Base-by-base conservation (phyloP, 2,329 filamentous ascomycete species). In the Aspergillus tubingensis region DNA sequence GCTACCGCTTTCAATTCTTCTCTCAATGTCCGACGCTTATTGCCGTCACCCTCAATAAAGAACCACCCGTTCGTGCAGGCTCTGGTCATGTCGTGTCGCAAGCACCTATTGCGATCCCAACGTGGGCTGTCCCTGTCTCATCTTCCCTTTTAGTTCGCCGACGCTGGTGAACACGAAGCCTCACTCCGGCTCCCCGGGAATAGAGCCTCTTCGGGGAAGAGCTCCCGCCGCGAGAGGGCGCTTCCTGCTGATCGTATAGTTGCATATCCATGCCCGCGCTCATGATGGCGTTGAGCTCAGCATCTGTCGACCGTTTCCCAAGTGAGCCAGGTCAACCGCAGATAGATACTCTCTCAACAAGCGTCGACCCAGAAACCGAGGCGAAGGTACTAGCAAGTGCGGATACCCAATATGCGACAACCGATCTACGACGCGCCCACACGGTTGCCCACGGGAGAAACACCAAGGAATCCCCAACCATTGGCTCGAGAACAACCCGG, bases 381-480 rank as follows among this genome's bases (percentile, higher is more conserved):
- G 39, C 66, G 63, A 62, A 61, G 54, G 17, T 55, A 8, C 50
- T 41, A 30, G 58, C 53, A 58, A 59, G 59, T 52, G 57, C 64
- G 50, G 67, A 64, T 39, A 53, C 55, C 32, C 65, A 64, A 21
- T 64, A 65, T 64, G 60, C 65, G 61, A 67, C 68, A 49, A 67
- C 68, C 15, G 64, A 64, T 59, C 62, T 79, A 44, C 72, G 74
- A 64, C 73, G 76, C 48, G 75, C 76, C 51, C 73, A 78, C 57
- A 78, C 76, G 5, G 73, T 77, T 54, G 69, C 74, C 61, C 74
- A 76, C 60, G 68, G 69, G 48, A 72, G 68, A 61, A 68, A 70
- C 51, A 62, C 69, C 38, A 60, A 57, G 25, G 65, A 70, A 23
- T 73, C 70, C 61, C 68, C 63, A 51, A 72, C 69, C 60, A 58